phyloP scores from a whole-genome alignment of 352 stramenopile genomes.

The Thraustotheca clavata region DNA sequence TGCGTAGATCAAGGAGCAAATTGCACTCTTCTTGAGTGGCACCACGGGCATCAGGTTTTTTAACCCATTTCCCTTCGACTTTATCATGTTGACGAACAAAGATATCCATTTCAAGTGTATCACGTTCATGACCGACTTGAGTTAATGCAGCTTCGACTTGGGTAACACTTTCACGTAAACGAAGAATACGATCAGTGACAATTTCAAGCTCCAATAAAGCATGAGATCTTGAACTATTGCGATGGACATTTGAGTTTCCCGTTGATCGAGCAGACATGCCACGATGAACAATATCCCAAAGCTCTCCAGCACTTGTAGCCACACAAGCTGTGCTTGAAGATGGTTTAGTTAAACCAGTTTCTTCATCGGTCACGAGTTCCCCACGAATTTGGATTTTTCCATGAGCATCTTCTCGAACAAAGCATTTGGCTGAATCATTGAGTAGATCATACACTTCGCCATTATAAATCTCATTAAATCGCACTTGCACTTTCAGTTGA shows the following conservation, averaged over 20 bases:
- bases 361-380: slow-evolving; percentile 32
- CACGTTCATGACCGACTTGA: slow-evolving; percentile 37
- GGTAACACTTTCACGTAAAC: slow-evolving; percentile 26
- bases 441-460: slow-evolving; percentile 46
- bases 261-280: slow-evolving; percentile 25
- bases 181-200: slow-evolving; percentile 32
- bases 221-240: slow-evolving; percentile 41
- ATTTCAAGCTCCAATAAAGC: slow-evolving; percentile 47
- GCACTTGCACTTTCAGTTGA: slow-evolving; percentile 33
- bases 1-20: not conserved
- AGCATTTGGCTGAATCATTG: slow-evolving; percentile 34
- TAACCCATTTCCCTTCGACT: slow-evolving; percentile 25
- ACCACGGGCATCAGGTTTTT: slow-evolving; percentile 22
- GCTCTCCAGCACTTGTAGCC: slow-evolving; percentile 21
- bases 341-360: slow-evolving; percentile 40
- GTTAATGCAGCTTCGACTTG: slow-evolving; percentile 32
- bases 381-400: slow-evolving; percentile 42
- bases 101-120: slow-evolving; percentile 37
- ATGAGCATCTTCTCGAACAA: slow-evolving; percentile 39
- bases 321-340: slow-evolving; percentile 29
- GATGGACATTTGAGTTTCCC: slow-evolving; percentile 45
- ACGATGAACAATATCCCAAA: slow-evolving; percentile 26
- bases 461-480: slow-evolving; percentile 55
- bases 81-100: slow-evolving; percentile 25
- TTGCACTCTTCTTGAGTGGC: slow-evolving; percentile 16